Percentiles rank a stretch among this genome's conserved stretches.
Evolutionary conservation across 352 stramenopile genomes (phyloP).

Genomic region (Pelagophyceae sp.): DNA sequence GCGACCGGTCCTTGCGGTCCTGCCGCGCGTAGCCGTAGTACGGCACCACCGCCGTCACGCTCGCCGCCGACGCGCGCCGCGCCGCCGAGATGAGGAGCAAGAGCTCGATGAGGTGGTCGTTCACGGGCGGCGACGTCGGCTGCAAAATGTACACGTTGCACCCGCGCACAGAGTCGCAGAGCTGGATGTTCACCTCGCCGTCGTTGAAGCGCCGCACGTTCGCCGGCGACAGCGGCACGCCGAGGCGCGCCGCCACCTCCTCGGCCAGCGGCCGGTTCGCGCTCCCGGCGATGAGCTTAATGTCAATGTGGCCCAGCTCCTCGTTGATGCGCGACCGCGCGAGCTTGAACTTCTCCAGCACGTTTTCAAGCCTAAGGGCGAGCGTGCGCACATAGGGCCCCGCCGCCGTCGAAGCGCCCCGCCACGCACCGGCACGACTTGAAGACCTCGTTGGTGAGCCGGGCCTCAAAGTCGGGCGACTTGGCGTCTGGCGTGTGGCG

Average conservation of each 20-base stretch:
- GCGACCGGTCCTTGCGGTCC: constrained; percentile 79
- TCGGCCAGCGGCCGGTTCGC: constrained; percentile 88
- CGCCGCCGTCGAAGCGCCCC: too few species aligned
- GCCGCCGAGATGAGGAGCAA: constrained; percentile 84
- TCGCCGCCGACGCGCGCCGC: constrained; percentile 87
- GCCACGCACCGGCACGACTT: constrained; percentile 15
- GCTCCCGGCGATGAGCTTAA: constrained; percentile 97
- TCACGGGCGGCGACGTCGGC: constrained; percentile 95
- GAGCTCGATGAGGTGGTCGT: constrained; percentile 99
- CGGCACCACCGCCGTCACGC: constrained; percentile 98
- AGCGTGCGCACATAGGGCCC: not conserved
- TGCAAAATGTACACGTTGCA: constrained; percentile 99
- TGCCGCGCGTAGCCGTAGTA: constrained; percentile 75
- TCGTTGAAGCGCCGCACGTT: constrained; percentile 97
- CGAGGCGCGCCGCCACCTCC: constrained; percentile 93
- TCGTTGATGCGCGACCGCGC: not conserved
- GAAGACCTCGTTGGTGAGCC: constrained; percentile 15
- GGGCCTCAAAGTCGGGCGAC: constrained; percentile 17
- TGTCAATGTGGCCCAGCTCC: constrained; percentile 36
- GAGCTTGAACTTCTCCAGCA: constrained; percentile 11
- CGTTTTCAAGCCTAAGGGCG: not conserved
- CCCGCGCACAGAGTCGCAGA: constrained; percentile 98
- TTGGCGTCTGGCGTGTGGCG: constrained; percentile 10
- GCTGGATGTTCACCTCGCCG: constrained; percentile 97
- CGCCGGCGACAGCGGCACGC: constrained; percentile 92